Evolutionary conservation across 495 filamentous ascomycete genomes (phyloP).

Genomic region (Aspergillus ellipticus): DNA sequence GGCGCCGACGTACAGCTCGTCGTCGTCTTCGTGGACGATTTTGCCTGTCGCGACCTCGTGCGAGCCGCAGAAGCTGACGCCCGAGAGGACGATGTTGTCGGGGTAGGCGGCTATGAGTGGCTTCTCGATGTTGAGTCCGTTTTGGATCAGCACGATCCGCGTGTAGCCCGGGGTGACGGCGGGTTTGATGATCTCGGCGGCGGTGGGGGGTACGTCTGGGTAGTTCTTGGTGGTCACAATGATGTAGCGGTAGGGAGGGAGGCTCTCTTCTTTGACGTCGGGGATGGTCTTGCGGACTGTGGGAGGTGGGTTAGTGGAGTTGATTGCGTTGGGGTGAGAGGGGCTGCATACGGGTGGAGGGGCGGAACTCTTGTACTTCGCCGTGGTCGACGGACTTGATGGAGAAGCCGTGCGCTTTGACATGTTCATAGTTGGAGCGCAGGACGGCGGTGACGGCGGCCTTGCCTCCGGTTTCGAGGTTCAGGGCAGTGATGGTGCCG

Average conservation of each 20-base stretch:
- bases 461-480: constrained; percentile 37
- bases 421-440: constrained; percentile 53
- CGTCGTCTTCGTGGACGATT: constrained; percentile 43
- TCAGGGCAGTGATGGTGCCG: constrained; percentile 46
- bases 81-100: constrained; percentile 47
- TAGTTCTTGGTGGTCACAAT: constrained; percentile 42
- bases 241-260: constrained; percentile 44
- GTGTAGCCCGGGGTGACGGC: constrained; percentile 49
- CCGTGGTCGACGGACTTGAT: constrained; percentile 44
- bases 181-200: constrained; percentile 43
- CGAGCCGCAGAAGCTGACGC: constrained; percentile 49
- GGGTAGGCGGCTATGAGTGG: constrained; percentile 44
- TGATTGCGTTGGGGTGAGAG: neutral
- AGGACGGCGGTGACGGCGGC: constrained; percentile 47
- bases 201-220: constrained; percentile 37
- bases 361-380: constrained; percentile 18
- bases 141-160: constrained; percentile 56
- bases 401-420: constrained; percentile 44
- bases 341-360: constrained; percentile 13
- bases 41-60: constrained; percentile 41
- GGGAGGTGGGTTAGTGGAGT: neutral
- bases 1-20: constrained; percentile 40
- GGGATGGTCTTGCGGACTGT: constrained; percentile 38
- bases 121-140: constrained; percentile 60
- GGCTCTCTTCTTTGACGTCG: constrained; percentile 24